Evolutionary conservation across 176 grass and related monocot species (phyloP).

Genomic region (Carex pumila): DNA sequence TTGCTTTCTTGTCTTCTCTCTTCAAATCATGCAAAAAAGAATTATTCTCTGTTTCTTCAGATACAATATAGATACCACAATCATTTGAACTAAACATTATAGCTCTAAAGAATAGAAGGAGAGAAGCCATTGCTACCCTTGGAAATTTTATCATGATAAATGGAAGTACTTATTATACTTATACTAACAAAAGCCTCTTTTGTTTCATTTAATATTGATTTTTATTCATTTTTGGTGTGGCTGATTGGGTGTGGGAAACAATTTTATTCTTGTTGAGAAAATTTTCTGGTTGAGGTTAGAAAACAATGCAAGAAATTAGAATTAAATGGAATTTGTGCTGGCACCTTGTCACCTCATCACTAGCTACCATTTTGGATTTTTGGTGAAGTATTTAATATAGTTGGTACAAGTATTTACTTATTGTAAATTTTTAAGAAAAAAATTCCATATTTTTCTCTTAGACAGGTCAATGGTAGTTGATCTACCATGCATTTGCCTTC

Average conservation of each 20-base stretch:
- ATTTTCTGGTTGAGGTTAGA: constrained; percentile 1
- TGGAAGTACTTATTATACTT: not conserved
- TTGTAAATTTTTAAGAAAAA: not conserved
- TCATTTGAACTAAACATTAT: constrained; percentile 6
- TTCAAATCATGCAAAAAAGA: constrained; percentile 10
- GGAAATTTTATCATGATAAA: not conserved
- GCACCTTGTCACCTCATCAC: not conserved
- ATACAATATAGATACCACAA: not conserved
- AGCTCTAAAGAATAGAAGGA: constrained; percentile 49
- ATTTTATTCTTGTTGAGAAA: constrained; percentile 1
- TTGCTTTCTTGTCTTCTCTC: not conserved
- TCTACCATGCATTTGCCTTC: constrained; percentile 9
- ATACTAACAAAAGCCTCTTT: not conserved
- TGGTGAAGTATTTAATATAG: constrained; percentile 14
- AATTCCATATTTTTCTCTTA: not conserved
- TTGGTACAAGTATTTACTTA: not conserved
- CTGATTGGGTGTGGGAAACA: not conserved
- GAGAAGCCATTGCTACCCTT: constrained; percentile 44
- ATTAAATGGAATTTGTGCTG: not conserved
- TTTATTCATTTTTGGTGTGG: constrained; percentile 8
- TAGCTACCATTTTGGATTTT: not conserved
- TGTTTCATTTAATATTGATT: not conserved
- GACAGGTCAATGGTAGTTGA: constrained; percentile 31
- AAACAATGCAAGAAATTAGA: not conserved
- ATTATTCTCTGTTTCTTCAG: not conserved